These are phyloP conservation scores for Hymenoscyphus repandus DNA, from an alignment of 2,329 filamentous ascomycete genomes.

Conservation along the genomic window DNA sequence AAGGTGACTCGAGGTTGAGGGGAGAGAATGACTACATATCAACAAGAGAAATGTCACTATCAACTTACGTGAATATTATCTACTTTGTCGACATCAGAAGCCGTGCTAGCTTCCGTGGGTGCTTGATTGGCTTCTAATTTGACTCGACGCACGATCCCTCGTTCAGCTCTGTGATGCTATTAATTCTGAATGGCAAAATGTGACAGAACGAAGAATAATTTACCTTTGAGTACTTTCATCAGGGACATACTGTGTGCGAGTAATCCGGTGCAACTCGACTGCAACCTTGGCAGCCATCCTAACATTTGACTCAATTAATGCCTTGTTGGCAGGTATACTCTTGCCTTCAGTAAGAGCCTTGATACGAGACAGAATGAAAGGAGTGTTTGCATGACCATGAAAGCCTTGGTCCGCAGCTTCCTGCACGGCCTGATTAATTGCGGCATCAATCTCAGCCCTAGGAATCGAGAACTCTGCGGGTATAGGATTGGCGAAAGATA, in stretches of 20 bases:
- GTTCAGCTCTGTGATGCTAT: too few species aligned
- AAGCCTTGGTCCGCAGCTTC: conserved; percentile 49
- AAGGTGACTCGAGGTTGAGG: too few species aligned
- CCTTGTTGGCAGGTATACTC: conserved; percentile 58
- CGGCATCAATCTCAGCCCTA: conserved; percentile 51
- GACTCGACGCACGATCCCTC: too few species aligned
- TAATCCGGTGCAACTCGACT: conserved; percentile 38
- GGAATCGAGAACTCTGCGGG: conserved; percentile 55
- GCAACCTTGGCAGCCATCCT: conserved; percentile 59
- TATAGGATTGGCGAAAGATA: conserved; percentile 83
- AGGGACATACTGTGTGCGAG: not conserved
- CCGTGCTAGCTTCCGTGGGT: too few species aligned
- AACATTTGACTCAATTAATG: conserved; percentile 63
- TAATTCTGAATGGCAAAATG: too few species aligned
- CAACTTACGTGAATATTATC: too few species aligned
- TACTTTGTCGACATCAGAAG: too few species aligned
- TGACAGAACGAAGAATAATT: not conserved
- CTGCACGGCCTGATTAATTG: conserved; percentile 50
- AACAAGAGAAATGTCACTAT: too few species aligned
- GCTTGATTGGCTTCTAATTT: too few species aligned
- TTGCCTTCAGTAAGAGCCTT: conserved; percentile 60
- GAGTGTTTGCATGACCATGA: conserved; percentile 62
- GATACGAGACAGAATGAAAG: conserved; percentile 63
- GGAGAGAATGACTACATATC: too few species aligned
- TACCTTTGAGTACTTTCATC: not conserved